Percentiles rank a stretch among this genome's conserved stretches.
These are phyloP conservation scores for Pseudocercospora eumusae DNA, from an alignment of 2,329 filamentous ascomycete species.

Conservation along the genomic window DNA sequence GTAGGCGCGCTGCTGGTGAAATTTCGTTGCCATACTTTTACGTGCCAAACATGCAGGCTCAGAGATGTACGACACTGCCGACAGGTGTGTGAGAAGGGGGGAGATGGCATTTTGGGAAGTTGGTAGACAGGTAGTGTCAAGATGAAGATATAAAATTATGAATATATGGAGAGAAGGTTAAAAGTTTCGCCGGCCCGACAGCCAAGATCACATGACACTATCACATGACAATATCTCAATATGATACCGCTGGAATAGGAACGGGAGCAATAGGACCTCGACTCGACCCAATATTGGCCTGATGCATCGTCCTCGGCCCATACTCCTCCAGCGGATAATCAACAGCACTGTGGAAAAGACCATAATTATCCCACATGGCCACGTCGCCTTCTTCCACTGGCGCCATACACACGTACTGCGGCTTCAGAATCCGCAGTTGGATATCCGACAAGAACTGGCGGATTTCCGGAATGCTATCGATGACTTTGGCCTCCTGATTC, in stretches of 20 bases:
- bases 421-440: conserved; percentile 25
- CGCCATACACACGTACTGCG: conserved; percentile 23
- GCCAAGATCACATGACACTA: too few relatives aligned
- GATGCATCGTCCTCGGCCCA: conserved; percentile 25
- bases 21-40: too few relatives aligned
- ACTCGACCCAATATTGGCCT: conserved; percentile 23
- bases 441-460: conserved; percentile 21
- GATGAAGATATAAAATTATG: too few relatives aligned
- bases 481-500: conserved; percentile 16
- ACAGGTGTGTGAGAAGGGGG: too few relatives aligned
- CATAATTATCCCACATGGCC: conserved; percentile 24
- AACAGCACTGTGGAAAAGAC: conserved; percentile 18
- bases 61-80: too few relatives aligned
- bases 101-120: too few relatives aligned
- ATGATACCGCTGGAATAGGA: conserved; percentile 21
- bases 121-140: too few relatives aligned
- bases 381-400: conserved; percentile 24
- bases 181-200: neutral
- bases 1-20: too few relatives aligned
- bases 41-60: too few relatives aligned
- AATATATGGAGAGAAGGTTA: neutral
- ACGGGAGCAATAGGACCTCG: conserved; percentile 16
- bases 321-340: conserved; percentile 20
- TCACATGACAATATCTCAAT: too few relatives aligned
- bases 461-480: conserved; percentile 16